Evolutionary conservation across 1,284 basidiomycete genomes (phyloP).

Genomic region (Mixia osmundae): DNA sequence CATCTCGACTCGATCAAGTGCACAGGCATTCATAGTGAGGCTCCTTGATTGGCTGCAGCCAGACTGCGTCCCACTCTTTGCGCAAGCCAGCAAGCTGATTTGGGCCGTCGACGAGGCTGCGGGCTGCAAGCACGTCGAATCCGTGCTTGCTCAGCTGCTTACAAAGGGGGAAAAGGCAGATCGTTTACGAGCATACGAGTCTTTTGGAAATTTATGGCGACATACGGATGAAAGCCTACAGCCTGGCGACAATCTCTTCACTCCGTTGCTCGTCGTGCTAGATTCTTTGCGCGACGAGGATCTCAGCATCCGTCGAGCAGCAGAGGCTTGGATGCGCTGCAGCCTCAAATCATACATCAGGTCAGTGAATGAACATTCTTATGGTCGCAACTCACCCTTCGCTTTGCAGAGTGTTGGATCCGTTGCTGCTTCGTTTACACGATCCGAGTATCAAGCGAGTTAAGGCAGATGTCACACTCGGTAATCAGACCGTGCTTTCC

Average conservation of each 20-base stretch:
- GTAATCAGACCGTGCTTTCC: background rate
- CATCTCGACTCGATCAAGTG: constrained; percentile 32
- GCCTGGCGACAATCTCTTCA: constrained; percentile 55
- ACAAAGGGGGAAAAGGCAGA: constrained; percentile 29
- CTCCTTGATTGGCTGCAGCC: constrained; percentile 52
- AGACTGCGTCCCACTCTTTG: constrained; percentile 46
- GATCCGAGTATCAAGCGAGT: constrained; percentile 39
- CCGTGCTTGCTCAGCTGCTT: constrained; percentile 47
- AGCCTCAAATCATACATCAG: constrained; percentile 71
- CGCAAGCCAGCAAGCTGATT: constrained; percentile 56
- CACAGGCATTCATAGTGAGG: constrained; percentile 35
- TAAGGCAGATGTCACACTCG: background rate
- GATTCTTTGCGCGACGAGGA: constrained; percentile 56
- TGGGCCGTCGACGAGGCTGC: constrained; percentile 55
- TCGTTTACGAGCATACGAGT: constrained; percentile 35
- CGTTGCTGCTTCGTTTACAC: constrained; percentile 52
- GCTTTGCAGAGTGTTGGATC: constrained; percentile 49
- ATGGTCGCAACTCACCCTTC: background rate
- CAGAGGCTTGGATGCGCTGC: constrained; percentile 88
- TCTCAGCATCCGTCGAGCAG: constrained; percentile 43
- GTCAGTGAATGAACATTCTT: constrained; percentile 26
- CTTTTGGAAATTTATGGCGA: constrained; percentile 81
- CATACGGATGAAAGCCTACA: constrained; percentile 47
- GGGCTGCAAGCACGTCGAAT: constrained; percentile 41
- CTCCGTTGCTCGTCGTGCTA: constrained; percentile 66